These are phyloP conservation scores for Metschnikowia koreensis DNA, from an alignment of 805 yeast species.

Conservation along the genomic window DNA sequence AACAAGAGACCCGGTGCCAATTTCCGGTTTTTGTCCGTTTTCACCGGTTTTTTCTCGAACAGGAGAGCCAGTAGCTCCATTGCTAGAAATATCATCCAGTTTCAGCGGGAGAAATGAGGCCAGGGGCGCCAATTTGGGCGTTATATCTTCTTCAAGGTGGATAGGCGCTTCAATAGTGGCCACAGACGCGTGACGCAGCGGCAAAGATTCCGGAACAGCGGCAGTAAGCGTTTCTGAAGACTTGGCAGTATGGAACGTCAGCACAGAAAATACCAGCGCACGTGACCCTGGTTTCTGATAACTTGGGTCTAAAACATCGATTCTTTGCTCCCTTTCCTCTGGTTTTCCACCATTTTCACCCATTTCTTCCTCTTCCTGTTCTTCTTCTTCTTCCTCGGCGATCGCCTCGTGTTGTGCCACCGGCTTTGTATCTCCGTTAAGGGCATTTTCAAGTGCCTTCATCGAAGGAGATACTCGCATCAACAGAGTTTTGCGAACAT, in stretches of 20 bases:
- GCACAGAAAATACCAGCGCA: constrained; percentile 19
- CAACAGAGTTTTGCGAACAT: constrained; percentile 20
- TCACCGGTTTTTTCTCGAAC: not conserved
- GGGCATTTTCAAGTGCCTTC: constrained; percentile 38
- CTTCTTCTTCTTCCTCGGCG: constrained; percentile 17
- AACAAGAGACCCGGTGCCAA: not conserved
- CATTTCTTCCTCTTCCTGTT: not conserved
- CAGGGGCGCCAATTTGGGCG: constrained; percentile 24
- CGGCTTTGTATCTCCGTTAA: constrained; percentile 20
- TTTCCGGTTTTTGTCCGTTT: not conserved
- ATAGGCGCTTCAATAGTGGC: constrained; percentile 1
- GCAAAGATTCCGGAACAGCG: not conserved
- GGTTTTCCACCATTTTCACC: no score
- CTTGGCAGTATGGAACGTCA: constrained; percentile 30
- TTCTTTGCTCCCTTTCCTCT: not conserved
- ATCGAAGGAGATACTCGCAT: constrained; percentile 42
- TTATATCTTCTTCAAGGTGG: constrained; percentile 2
- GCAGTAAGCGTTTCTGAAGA: constrained; percentile 17
- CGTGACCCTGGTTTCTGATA: constrained; percentile 3
- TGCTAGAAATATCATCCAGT: not conserved
- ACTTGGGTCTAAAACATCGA: not conserved
- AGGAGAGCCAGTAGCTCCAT: not conserved
- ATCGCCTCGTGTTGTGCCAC: constrained; percentile 8
- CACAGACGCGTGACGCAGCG: constrained; percentile 1
- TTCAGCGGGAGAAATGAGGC: constrained; percentile 2